Percentiles rank a stretch among this genome's conserved stretches.
phyloP scores from a whole-genome alignment of 78 protist species.

The Dictyostelium intermedium region DNA sequence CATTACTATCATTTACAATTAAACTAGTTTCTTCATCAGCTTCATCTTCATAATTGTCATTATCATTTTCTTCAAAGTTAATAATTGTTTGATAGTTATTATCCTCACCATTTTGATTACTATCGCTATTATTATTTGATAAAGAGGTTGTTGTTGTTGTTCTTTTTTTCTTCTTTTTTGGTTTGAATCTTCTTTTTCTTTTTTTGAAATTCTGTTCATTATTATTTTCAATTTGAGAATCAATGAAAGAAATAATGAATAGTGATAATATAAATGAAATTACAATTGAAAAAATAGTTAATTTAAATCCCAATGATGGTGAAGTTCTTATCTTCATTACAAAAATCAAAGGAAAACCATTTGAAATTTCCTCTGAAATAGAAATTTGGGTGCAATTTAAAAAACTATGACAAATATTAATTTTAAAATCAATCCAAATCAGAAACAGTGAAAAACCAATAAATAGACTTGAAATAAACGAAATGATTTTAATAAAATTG shows the following conservation, averaged over 20 bases:
- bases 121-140: too few relatives aligned
- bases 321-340: background rate
- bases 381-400: background rate
- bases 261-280: background rate
- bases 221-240: background rate
- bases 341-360: background rate
- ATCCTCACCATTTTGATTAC: too few relatives aligned
- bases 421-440: background rate
- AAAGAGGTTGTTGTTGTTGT: background rate
- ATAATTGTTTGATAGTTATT: too few relatives aligned
- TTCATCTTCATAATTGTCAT: background rate
- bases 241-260: background rate
- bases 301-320: background rate
- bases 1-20: background rate
- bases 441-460: background rate
- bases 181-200: background rate
- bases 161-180: too few relatives aligned
- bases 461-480: background rate
- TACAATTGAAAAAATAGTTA: background rate
- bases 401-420: background rate
- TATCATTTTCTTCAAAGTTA: too few relatives aligned
- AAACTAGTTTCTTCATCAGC: background rate
- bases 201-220: background rate
- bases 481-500: background rate
- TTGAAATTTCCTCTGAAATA: background rate